These are phyloP conservation scores for Xylaria sp. DNA, from an alignment of 2,329 filamentous ascomycete genomes.

Conservation along the genomic window DNA sequence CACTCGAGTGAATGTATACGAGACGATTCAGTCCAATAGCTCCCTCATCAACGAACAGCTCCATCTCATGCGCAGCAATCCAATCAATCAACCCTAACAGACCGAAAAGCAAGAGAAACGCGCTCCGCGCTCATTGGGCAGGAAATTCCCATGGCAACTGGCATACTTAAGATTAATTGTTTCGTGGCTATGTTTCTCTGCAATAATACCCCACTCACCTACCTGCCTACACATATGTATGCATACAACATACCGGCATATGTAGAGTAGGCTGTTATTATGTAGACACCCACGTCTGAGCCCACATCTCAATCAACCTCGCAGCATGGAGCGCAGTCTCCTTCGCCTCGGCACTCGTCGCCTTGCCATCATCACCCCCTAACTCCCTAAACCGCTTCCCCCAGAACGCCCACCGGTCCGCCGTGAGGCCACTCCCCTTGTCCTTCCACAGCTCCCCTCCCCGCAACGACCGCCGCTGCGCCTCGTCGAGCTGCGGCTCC, in stretches of 20 bases:
- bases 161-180: neutral
- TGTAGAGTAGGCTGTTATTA: too few relatives aligned
- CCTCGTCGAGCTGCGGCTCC: constrained; percentile 39
- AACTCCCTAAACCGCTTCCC: constrained; percentile 41
- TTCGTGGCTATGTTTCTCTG: neutral
- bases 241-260: too few relatives aligned
- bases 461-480: constrained; percentile 35
- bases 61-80: neutral
- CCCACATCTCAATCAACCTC: constrained; percentile 47
- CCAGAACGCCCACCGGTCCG: constrained; percentile 48
- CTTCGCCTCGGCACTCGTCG: constrained; percentile 37
- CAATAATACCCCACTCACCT: neutral
- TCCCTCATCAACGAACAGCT: neutral
- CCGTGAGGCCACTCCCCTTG: constrained; percentile 38
- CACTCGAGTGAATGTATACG: neutral
- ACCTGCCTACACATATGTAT: neutral
- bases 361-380: constrained; percentile 38
- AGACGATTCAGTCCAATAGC: neutral
- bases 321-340: constrained; percentile 43
- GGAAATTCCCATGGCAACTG: neutral
- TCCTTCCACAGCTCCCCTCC: constrained; percentile 43
- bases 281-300: constrained; percentile 14
- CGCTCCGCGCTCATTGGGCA: neutral
- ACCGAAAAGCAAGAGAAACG: neutral
- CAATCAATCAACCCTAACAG: constrained; percentile 4